A percentile compares a stretch with the other conserved stretches of the same genome.
Conservation (phyloP, 108 stramenopile genomes). For the Pseudonitzschia pungens region DNA sequence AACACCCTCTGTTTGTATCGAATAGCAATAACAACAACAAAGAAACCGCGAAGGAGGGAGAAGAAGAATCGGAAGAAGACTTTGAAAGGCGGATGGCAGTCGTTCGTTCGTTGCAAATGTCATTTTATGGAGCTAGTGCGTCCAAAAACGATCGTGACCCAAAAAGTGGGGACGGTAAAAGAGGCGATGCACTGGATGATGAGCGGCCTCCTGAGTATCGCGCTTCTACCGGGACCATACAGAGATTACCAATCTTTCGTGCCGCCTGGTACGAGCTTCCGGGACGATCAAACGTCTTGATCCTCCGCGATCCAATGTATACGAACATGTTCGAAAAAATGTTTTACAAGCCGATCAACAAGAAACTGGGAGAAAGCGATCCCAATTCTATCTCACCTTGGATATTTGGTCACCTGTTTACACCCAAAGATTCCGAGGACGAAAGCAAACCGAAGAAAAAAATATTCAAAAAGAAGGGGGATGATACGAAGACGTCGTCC, state of each 20-base stretch:
- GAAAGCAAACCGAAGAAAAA: background rate
- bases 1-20: background rate
- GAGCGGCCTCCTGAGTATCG: background rate
- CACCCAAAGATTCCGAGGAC: background rate
- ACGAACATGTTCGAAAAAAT: slow-evolving; percentile 80
- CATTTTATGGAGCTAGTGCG: slow-evolving; percentile 25
- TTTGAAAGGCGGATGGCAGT: slow-evolving; percentile 32
- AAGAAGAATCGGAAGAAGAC: slow-evolving; percentile 23
- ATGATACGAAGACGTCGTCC: background rate
- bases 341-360: slow-evolving; percentile 15
- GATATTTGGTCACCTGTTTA: slow-evolving; percentile 70
- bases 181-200: background rate
- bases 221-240: slow-evolving; percentile 1
- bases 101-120: slow-evolving; percentile 41
- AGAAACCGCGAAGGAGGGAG: background rate
- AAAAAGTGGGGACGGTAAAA: background rate
- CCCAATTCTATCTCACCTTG: slow-evolving; percentile 25
- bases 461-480: slow-evolving; percentile 5
- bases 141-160: background rate
- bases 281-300: slow-evolving; percentile 73
- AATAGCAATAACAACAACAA: slow-evolving; percentile 11
- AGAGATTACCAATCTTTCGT: slow-evolving; percentile 61
- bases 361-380: background rate
- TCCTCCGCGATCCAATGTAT: slow-evolving; percentile 68
- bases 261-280: slow-evolving; percentile 77